Evolutionary conservation across 495 filamentous ascomycete genomes (phyloP).

Genomic region (Penicillium cataractarum): DNA sequence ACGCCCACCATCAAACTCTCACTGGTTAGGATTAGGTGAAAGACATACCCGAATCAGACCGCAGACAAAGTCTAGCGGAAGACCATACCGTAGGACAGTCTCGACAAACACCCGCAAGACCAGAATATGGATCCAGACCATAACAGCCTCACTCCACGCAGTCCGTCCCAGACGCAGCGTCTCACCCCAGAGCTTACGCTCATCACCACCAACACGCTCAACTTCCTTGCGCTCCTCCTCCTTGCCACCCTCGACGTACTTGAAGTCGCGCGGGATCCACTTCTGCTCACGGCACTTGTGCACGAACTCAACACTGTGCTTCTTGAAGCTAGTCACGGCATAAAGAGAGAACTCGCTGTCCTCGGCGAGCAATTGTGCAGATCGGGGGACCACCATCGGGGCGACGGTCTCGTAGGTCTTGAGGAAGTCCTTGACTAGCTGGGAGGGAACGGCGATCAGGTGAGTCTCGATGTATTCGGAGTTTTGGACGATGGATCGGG

Average conservation of each 20-base stretch:
- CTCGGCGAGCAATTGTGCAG: slow-evolving; percentile 70
- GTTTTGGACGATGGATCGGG: slow-evolving; percentile 75
- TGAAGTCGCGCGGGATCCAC: slow-evolving; percentile 93
- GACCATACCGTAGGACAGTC: slow-evolving; percentile 89
- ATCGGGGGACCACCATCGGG: slow-evolving; percentile 88
- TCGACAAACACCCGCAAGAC: slow-evolving; percentile 94
- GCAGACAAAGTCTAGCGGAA: slow-evolving; percentile 86
- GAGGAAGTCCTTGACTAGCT: slow-evolving; percentile 81
- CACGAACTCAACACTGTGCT: slow-evolving; percentile 79
- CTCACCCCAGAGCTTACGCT: slow-evolving; percentile 87
- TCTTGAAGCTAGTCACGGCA: slow-evolving; percentile 91
- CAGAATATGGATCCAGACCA: slow-evolving; percentile 92
- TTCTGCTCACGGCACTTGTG: slow-evolving; percentile 87
- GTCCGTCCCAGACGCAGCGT: slow-evolving; percentile 83
- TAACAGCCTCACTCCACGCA: slow-evolving; percentile 90
- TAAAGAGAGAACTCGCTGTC: slow-evolving; percentile 90
- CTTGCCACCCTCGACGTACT: slow-evolving; percentile 84
- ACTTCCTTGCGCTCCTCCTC: slow-evolving; percentile 87
- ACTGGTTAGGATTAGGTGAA: background rate
- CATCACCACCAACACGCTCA: slow-evolving; percentile 74
- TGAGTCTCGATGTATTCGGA: slow-evolving; percentile 98
- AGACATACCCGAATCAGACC: slow-evolving; percentile 77
- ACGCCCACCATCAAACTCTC: slow-evolving; percentile 1
- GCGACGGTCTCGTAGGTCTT: slow-evolving; percentile 85
- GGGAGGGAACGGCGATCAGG: slow-evolving; percentile 81